Base-by-base conservation (phyloP, 2,329 filamentous ascomycete species). In the Fusarium sp. region DNA sequence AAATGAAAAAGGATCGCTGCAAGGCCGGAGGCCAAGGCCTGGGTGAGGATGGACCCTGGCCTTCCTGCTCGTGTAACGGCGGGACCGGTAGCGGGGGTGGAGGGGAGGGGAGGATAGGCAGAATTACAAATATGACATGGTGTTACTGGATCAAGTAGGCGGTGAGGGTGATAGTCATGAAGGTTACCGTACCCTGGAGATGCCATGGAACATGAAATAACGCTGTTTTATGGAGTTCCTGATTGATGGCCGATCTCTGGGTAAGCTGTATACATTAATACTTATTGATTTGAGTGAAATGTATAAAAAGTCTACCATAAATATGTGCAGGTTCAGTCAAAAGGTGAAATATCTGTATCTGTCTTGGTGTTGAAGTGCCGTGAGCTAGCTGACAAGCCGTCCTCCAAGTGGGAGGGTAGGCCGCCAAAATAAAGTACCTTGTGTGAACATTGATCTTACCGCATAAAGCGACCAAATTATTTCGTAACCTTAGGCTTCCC, bases 41-140 rank as follows among this genome's bases (percentile, higher is more conserved):
- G 55, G 47, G 25, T 53, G 45, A 62, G 32, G 56, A 70, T 58
- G 49, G 56, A 67, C 63, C 63, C 62, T 66, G 53, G 44, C 16
- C 47, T 38, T 25, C 48, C 40, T 62, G 61, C 41, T 54, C 47
- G 53, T 67, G 63, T 56, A 67, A 67, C 55, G 62, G 55, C 47
- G 62, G 57, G 66, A 68, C 68, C 55, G 68, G 68, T 71, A 70
- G 68, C 68, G 68, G 68, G 67, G 62, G 44, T 43, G 34, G 48
- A 53, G 34, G 34, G 67, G 44, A 27, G 46, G 12, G 53, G 67
- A 62, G 59, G 56, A 55, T 53, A 48, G 69, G 69, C 69, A 72
- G 69, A 71, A 72, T 64, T 44, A 29, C 27, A 46, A 58, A 34
- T 25, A 34, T 38, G 53, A 34, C 44, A 53, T 45, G 34, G 25